These are phyloP conservation scores for Phytophthora rubi DNA, from an alignment of 352 stramenopile genomes.

Conservation along the genomic window DNA sequence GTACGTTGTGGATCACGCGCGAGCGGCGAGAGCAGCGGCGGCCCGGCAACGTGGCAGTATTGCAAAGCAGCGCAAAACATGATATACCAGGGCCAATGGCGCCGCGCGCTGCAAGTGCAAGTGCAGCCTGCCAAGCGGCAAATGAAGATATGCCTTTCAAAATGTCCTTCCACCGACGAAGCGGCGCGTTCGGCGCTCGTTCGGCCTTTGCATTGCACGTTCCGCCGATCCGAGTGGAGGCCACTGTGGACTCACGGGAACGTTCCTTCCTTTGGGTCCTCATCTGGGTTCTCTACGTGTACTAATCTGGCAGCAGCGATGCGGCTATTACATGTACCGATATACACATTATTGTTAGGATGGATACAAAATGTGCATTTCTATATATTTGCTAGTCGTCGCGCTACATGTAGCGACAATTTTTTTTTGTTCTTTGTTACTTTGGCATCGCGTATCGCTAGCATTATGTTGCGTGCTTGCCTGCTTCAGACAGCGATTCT, in stretches of 20 bases:
- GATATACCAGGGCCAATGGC: slow-evolving; percentile 4
- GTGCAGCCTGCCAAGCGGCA: slow-evolving; percentile 14
- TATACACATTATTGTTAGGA: no score
- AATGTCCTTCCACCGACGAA: slow-evolving; percentile 22
- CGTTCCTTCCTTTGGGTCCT: no score
- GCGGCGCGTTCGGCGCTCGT: slow-evolving; percentile 14
- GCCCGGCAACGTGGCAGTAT: not conserved
- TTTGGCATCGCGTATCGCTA: no score
- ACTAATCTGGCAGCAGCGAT: no score
- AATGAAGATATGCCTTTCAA: slow-evolving; percentile 17
- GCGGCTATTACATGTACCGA: no score
- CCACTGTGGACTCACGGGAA: not conserved
- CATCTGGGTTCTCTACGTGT: no score
- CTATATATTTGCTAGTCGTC: no score
- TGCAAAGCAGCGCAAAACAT: not conserved
- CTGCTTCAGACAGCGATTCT: not conserved
- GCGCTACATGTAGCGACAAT: not conserved
- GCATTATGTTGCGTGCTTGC: not conserved
- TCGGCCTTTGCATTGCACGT: slow-evolving; percentile 13
- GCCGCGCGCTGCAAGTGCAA: not conserved
- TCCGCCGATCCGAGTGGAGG: not conserved
- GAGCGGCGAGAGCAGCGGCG: not conserved
- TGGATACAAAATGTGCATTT: no score
- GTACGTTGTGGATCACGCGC: not conserved
- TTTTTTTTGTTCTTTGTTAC: not conserved